phyloP scores from a whole-genome alignment of 108 stramenopile genomes.

The Pseudonitzschia multistriata region DNA sequence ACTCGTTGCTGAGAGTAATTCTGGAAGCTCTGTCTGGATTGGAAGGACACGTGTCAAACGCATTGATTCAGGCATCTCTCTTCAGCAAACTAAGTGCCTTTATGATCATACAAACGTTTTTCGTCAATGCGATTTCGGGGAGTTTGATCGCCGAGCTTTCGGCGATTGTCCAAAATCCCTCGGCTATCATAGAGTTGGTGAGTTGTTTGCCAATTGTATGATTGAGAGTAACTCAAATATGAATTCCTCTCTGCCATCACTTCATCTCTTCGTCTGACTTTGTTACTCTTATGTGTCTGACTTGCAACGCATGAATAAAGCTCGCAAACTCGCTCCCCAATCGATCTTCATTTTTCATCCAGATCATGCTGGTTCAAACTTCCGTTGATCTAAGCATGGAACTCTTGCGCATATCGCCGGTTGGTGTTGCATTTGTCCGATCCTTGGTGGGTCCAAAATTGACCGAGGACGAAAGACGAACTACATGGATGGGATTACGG shows the following conservation, averaged over 20 bases:
- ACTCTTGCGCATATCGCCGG: slow-evolving; percentile 45
- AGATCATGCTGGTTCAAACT: slow-evolving; percentile 58
- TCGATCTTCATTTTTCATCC: slow-evolving; percentile 54
- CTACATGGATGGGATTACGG: slow-evolving; percentile 44
- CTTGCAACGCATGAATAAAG: slow-evolving; percentile 36
- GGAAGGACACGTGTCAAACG: slow-evolving; percentile 55
- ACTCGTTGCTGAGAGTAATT: slow-evolving; percentile 30
- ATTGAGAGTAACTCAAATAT: too few relatives aligned
- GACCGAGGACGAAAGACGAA: slow-evolving; percentile 64
- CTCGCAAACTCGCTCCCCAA: slow-evolving; percentile 52
- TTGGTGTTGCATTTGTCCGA: slow-evolving; percentile 42
- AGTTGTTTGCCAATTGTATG: not conserved
- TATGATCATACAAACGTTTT: slow-evolving; percentile 74
- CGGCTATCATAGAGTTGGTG: not conserved
- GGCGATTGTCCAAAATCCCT: slow-evolving; percentile 28
- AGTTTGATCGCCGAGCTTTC: slow-evolving; percentile 40
- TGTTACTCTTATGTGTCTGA: not conserved
- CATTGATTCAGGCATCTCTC: slow-evolving; percentile 51
- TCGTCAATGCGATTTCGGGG: slow-evolving; percentile 62
- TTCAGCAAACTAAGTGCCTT: slow-evolving; percentile 60
- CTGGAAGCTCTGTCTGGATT: slow-evolving; percentile 36
- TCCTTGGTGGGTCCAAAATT: slow-evolving; percentile 47
- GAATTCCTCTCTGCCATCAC: too few relatives aligned
- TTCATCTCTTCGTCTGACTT: not conserved
- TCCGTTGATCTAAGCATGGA: slow-evolving; percentile 47